Evolutionary conservation across 139 green algal genomes (phyloP).

Genomic region (Mesotaenium endlicherianum): DNA sequence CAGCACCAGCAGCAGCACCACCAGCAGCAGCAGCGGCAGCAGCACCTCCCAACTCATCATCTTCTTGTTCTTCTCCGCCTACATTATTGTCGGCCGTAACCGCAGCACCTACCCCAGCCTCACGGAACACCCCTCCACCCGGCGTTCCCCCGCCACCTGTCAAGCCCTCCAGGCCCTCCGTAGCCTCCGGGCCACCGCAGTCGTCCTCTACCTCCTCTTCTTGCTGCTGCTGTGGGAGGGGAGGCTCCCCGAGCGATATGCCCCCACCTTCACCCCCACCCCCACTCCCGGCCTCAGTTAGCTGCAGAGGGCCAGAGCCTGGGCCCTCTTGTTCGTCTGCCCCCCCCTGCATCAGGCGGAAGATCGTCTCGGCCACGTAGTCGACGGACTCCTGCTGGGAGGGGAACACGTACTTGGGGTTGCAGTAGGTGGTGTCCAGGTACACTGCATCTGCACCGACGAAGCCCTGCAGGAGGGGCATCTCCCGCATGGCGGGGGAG

Average conservation of each 20-base stretch:
- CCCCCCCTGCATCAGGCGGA: conserved; percentile 16
- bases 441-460: conserved; percentile 44
- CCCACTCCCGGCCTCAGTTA: not conserved
- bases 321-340: not conserved
- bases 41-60: not conserved
- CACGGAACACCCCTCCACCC: too few relatives aligned
- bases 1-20: too few relatives aligned
- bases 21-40: not conserved
- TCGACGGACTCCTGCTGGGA: conserved; percentile 41
- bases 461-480: conserved; percentile 11
- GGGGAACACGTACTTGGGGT: conserved; percentile 46
- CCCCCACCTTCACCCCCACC: not conserved
- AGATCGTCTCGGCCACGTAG: conserved; percentile 33
- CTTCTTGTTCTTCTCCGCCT: not conserved
- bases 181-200: not conserved
- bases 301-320: not conserved
- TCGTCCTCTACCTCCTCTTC: conserved; percentile 4
- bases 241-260: too few relatives aligned
- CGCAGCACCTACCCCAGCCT: too few relatives aligned
- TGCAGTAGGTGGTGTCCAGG: conserved; percentile 56
- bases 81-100: too few relatives aligned
- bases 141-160: not conserved
- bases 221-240: not conserved
- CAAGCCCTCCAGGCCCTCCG: not conserved
- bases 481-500: not conserved